Evolutionary conservation across 2,329 filamentous ascomycete genomes (phyloP).

Genomic region (Aspergillus ruber): DNA sequence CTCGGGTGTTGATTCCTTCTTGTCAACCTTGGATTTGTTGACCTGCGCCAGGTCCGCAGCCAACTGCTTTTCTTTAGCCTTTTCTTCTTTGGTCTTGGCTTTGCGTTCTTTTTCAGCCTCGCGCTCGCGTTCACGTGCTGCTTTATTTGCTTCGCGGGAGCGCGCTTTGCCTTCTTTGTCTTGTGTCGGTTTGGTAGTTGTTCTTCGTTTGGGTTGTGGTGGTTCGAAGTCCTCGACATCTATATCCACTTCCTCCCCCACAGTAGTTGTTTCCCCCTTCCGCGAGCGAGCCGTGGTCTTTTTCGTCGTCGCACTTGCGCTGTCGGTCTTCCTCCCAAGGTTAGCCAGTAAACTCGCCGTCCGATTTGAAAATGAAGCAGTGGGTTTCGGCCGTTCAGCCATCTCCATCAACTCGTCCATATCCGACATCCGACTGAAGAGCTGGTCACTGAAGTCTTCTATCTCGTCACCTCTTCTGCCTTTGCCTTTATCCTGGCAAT

Average conservation of each 20-base stretch:
- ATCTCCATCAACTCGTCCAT: constrained; percentile 21
- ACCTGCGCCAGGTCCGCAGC: constrained; percentile 63
- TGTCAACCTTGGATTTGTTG: constrained; percentile 67
- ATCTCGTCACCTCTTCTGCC: constrained; percentile 15
- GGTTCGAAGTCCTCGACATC: constrained; percentile 40
- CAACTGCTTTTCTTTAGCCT: constrained; percentile 56
- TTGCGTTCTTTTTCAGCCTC: constrained; percentile 50
- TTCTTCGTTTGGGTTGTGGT: constrained; percentile 38
- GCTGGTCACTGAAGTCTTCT: constrained; percentile 29
- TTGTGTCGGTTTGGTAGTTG: constrained; percentile 23
- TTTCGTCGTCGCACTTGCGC: constrained; percentile 1
- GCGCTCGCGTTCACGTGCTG: constrained; percentile 49
- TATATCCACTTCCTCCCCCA: constrained; percentile 6
- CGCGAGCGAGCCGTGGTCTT: neutral
- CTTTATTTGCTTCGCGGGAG: constrained; percentile 46
- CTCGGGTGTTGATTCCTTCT: constrained; percentile 65
- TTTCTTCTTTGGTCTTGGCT: constrained; percentile 46
- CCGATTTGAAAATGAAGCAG: constrained; percentile 30
- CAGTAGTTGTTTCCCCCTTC: constrained; percentile 7
- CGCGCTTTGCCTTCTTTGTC: constrained; percentile 44
- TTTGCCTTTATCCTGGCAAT: neutral
- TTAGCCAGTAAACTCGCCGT: constrained; percentile 36
- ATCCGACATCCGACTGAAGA: constrained; percentile 12
- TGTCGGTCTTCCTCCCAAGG: constrained; percentile 15
- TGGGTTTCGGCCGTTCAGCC: constrained; percentile 10